phyloP scores from a whole-genome alignment of 2,329 filamentous ascomycete genomes.

The Phoma sp. region DNA sequence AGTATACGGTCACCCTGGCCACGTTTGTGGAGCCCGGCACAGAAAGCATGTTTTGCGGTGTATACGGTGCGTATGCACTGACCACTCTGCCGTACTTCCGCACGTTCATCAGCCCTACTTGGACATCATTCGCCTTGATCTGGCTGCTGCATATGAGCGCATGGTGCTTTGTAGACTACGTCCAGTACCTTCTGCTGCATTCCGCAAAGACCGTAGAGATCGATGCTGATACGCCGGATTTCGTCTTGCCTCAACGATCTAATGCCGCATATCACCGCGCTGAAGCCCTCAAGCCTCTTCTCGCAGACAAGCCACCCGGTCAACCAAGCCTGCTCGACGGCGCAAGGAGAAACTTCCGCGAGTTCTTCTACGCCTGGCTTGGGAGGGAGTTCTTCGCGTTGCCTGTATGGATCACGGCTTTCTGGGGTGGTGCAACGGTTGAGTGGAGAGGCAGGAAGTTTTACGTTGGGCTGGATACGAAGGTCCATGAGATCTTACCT shows the following conservation, averaged over 20 bases:
- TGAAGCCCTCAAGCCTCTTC: slow-evolving; percentile 29
- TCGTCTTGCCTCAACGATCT: slow-evolving; percentile 62
- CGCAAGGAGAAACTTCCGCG: slow-evolving; percentile 63
- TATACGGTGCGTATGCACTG: slow-evolving; percentile 78
- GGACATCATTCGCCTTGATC: slow-evolving; percentile 67
- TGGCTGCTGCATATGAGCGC: slow-evolving; percentile 70
- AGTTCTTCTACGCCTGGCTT: slow-evolving; percentile 85
- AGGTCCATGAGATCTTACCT: slow-evolving; percentile 65
- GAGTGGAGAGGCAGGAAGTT: slow-evolving; percentile 87
- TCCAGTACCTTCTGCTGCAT: slow-evolving; percentile 76
- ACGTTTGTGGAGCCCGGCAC: slow-evolving; percentile 93
- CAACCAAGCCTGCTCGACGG: slow-evolving; percentile 35
- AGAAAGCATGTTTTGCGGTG: slow-evolving; percentile 83
- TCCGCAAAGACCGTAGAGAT: slow-evolving; percentile 72
- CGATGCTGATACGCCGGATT: slow-evolving; percentile 75
- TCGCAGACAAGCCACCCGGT: slow-evolving; percentile 17
- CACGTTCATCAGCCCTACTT: slow-evolving; percentile 67
- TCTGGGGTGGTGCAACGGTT: slow-evolving; percentile 85
- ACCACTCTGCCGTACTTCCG: slow-evolving; percentile 74
- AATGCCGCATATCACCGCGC: slow-evolving; percentile 40
- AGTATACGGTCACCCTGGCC: slow-evolving; percentile 88
- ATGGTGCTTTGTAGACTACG: slow-evolving; percentile 81
- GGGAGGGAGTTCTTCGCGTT: slow-evolving; percentile 82
- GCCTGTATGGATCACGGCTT: slow-evolving; percentile 89
- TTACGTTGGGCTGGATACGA: slow-evolving; percentile 82